phyloP scores from a whole-genome alignment of 73 alveolate genomes.

The Paramecium caudatum region DNA sequence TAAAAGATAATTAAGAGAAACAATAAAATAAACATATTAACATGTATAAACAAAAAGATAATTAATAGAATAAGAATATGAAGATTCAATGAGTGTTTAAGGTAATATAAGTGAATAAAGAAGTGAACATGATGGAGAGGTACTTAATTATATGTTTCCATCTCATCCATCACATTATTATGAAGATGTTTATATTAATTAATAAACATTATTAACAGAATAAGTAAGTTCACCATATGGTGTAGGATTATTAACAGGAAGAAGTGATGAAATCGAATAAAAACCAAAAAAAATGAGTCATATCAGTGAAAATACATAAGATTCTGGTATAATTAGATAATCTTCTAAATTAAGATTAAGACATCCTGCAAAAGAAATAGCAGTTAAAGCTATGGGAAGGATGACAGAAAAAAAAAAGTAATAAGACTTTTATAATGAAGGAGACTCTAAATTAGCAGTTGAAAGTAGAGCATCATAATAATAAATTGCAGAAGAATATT shows the following conservation, averaged over 20 bases:
- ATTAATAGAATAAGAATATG: background rate
- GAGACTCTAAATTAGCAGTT: background rate
- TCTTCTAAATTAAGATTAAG: background rate
- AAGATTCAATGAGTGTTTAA: constrained; percentile 7
- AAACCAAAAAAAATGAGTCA: background rate
- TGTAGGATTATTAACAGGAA: background rate
- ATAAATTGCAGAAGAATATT: background rate
- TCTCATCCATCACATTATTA: constrained; percentile 33
- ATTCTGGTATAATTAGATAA: background rate
- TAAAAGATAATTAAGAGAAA: constrained; percentile 46
- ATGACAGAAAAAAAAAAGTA: background rate
- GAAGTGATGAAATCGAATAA: constrained; percentile 12
- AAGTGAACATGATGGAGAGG: constrained; percentile 39
- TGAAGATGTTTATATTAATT: constrained; percentile 7
- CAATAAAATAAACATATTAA: constrained; percentile 44
- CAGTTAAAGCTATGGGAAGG: background rate
- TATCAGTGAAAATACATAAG: background rate
- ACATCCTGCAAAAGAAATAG: constrained; percentile 5
- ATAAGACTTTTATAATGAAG: constrained; percentile 1
- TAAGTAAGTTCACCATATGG: too few species aligned
- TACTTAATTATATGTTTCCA: constrained; percentile 5
- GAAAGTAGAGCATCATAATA: constrained; percentile 11
- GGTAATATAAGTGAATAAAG: constrained; percentile 36
- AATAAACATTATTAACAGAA: too few species aligned
- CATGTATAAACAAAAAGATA: background rate